Base-by-base conservation (phyloP, 148 eudicot species). In the Oxyria digyna region DNA sequence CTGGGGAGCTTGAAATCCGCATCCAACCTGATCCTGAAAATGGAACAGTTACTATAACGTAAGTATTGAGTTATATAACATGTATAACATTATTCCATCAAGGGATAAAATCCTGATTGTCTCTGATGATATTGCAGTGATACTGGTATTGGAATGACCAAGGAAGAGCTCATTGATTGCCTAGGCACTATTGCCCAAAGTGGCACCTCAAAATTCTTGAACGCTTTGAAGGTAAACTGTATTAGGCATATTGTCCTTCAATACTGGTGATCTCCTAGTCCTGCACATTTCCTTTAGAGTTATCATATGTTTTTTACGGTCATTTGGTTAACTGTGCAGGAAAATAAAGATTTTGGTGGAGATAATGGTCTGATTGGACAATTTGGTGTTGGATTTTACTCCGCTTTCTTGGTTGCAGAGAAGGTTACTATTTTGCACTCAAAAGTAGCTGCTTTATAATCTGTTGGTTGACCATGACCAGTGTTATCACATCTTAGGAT, bases 101-200 rank as follows among this genome's bases (percentile, higher is more conserved):
- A 29, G 65, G 37, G 37, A 13, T 59, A 27, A 2, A 43, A 12
- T 5, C 29, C 23, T 69, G 32, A 62, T 26, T 20, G 21, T 49
- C n/a, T 67, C 29, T 18, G 23, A 4, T 70, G 8, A 52, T 41
- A 40, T n/a, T 75, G 72, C 72, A 94, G 99, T 54, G 99, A 94
- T 72, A 79, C 99, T 75, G 99, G 99, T 67, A 85, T 94, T 78
- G 99, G 99, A 50, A 94, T 94, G 99, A 94, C 97, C 26, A 88
- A 84, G 79, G 96, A 94, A 80, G 99, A 94, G 85, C 96, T 94
- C 67, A 76, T 94, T 67, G 97, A 91, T 68, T 94, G 99, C 75
- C 85, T 94, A 31, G 99, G 99, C 68, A 94, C 99, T 72, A 94
- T 94, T 87, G 99, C 99, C 40, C 97, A 94, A 79, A 94, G 99